A percentile compares a stretch with the other conserved stretches of the same genome.
Conservation (phyloP, 140 eudicot genomes). For the Bidens hawaiensis region DNA sequence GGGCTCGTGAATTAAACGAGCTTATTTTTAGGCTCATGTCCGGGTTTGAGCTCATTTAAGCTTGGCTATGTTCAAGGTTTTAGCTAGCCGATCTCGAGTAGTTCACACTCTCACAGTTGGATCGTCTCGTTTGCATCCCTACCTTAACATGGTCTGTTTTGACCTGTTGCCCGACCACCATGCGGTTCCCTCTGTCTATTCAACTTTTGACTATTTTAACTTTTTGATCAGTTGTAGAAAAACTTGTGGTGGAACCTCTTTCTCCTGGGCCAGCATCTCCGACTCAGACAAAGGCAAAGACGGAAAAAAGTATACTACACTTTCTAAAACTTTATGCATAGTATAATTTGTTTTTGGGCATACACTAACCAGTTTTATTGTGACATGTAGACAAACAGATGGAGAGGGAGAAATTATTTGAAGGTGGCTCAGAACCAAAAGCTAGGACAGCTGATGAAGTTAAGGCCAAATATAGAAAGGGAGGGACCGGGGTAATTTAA, state of each 20-base stretch:
- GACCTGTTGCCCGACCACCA: no score
- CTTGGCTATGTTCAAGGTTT: no score
- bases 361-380: constrained; percentile 11
- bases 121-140: no score
- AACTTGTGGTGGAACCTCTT: constrained; percentile 55
- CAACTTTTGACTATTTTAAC: constrained; percentile 2
- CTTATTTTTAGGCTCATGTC: no score
- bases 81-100: no score
- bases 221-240: constrained; percentile 50
- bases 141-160: no score
- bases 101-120: no score
- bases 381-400: constrained; percentile 46
- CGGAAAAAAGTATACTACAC: constrained; percentile 42
- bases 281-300: constrained; percentile 13
- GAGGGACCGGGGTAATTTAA: constrained; percentile 54
- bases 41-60: no score
- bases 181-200: neutral
- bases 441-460: constrained; percentile 82
- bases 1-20: no score
- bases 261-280: constrained; percentile 35
- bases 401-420: constrained; percentile 73
- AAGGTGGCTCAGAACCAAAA: constrained; percentile 80
- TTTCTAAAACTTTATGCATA: neutral
- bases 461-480: constrained; percentile 78
- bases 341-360: neutral